Base-by-base conservation (phyloP, 1,284 basidiomycete genomes). In the Ustilago xerochloae region DNA sequence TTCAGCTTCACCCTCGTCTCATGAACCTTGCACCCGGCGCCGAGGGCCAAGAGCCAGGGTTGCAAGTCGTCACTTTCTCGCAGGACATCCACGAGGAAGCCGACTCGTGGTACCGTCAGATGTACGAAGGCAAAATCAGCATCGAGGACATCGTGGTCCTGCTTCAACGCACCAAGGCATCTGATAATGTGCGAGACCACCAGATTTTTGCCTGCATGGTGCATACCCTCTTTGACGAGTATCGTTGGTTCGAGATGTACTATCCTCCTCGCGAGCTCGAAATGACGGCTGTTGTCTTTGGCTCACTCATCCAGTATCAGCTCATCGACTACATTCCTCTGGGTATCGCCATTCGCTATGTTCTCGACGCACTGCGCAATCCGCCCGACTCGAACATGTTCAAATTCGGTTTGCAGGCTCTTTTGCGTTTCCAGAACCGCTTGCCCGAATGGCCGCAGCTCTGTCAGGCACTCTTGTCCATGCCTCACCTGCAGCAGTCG, bases 201-300 rank as follows among this genome's bases (percentile, higher is more conserved):
- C 93, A 99, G 86, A 90, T 97, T 64, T 97, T 99, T 84, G 97
- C 95, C 13, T 98, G 95, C 88, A 96, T 97, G 90, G 90, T 99
- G 53, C 95, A 98, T 87, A 97, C 97, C 87, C 90, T 99, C 56
- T 99, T 99, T 86, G 97, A 99, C 89, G 97, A 99, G 87, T 97
- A 97, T 89, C 94, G 95, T 83, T 99, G 97, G 88, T 97, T 99
- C 89, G 93, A 97, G 84, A 92, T 93, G 70, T 80, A 83, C 53
- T 96, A 99, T 82, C 97, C 97, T 15, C 89, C 92, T 29, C 92
- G 94, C 69, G 94, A 99, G 86, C 89, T 99, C 48, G 90, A 91
- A 45, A 94, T 99, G 90, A 99, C 97, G 0, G 97, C 93, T 50
- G 92, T 94, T 80, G 89, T 99, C 33, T 99, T 99, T 79, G 97